Percentiles rank a stretch among this genome's conserved stretches.
phyloP scores from a whole-genome alignment of 2,329 filamentous ascomycete genomes.

The Nemania bipapillata region DNA sequence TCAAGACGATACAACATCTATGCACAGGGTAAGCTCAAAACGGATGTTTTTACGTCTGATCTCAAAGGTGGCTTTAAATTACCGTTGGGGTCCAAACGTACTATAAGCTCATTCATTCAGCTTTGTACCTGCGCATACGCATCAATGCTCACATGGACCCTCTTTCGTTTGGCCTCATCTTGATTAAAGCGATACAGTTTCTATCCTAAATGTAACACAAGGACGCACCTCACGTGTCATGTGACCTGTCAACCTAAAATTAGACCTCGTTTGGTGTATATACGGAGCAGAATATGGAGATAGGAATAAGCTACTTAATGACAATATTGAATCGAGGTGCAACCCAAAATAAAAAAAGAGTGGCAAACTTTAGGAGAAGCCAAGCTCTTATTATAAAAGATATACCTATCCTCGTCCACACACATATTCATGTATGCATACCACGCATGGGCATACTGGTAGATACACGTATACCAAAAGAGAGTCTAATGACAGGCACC shows the following conservation, averaged over 20 bases:
- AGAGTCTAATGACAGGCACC: no score
- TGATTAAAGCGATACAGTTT: no score
- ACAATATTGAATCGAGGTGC: background rate
- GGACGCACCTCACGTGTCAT: background rate
- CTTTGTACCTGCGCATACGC: background rate
- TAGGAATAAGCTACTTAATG: no score
- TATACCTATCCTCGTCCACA: no score
- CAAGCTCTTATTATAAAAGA: background rate
- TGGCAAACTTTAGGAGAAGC: background rate
- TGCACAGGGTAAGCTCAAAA: background rate
- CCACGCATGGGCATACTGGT: no score
- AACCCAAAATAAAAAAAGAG: constrained; percentile 8
- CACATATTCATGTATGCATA: background rate
- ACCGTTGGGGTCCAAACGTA: background rate
- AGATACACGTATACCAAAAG: no score
- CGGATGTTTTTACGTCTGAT: background rate
- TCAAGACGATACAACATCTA: background rate
- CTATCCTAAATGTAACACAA: background rate
- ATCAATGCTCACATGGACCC: no score
- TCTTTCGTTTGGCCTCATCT: no score
- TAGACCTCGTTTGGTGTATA: no score
- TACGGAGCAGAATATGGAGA: no score
- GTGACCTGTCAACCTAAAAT: constrained; percentile 4
- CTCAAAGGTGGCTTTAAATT: background rate
- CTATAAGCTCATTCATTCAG: background rate